A percentile compares a stretch with the other conserved stretches of the same genome.
These are phyloP conservation scores for Bassia scoparia DNA, from an alignment of 148 eudicot genomes.

Conservation along the genomic window DNA sequence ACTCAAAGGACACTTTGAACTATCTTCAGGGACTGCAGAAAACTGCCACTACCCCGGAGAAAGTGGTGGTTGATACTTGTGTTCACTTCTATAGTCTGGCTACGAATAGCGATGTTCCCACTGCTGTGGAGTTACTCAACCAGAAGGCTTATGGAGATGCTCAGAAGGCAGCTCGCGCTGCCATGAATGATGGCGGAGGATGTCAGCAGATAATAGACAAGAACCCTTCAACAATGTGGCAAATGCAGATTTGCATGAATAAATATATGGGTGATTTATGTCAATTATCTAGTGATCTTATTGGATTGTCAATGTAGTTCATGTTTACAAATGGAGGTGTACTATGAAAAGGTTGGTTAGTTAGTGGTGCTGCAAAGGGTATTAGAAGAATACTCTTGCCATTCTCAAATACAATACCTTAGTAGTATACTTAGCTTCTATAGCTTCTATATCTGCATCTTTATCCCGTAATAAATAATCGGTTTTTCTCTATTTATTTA, in stretches of 20 bases:
- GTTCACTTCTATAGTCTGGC: slow-evolving; percentile 9
- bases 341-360: background rate
- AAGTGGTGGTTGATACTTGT: background rate
- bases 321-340: background rate
- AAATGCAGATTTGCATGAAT: background rate
- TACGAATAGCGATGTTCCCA: slow-evolving; percentile 8
- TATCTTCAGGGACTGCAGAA: slow-evolving; percentile 9
- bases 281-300: slow-evolving; percentile 23
- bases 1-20: slow-evolving; percentile 5
- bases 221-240: slow-evolving; percentile 23
- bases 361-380: background rate
- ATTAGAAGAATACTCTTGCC: background rate
- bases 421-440: too few species aligned
- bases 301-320: slow-evolving; percentile 13
- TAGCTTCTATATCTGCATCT: too few species aligned
- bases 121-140: slow-evolving; percentile 3
- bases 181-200: slow-evolving; percentile 12
- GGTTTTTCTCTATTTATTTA: background rate
- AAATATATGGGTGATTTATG: slow-evolving; percentile 19
- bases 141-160: slow-evolving; percentile 18
- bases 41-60: background rate
- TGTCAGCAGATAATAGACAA: slow-evolving; percentile 14
- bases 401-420: background rate
- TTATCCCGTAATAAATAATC: background rate
- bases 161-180: background rate